Base-by-base conservation (phyloP, 139 green algal genomes). In the Micractinium conductrix region DNA sequence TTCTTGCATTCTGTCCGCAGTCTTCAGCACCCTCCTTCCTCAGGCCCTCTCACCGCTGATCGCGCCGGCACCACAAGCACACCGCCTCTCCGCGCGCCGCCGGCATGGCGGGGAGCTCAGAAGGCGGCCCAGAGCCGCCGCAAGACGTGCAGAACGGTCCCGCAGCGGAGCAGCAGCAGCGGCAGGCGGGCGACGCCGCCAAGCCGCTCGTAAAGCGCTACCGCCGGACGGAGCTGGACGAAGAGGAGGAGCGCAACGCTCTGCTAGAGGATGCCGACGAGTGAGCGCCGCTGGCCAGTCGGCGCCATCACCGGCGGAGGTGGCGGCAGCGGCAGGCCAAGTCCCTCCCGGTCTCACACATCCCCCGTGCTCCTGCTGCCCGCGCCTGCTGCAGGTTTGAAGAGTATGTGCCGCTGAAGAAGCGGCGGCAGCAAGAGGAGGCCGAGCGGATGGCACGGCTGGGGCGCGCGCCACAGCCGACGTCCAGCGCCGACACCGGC, bases 371-470 rank as follows among this genome's bases (percentile, higher is more conserved):
- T 53, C 28, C 8, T 3, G 7, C 10, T 70, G 37, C 10, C 30
- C n/a, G 9, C 30, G 43, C 45, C 40, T 12, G 24, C 28, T 80
- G 55, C 80, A 91, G 88, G 1, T 89, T 89, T 40, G 90, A 95
- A 69, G 96, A 98, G 87, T 99, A 99, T 48, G 74, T 99, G 30
- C 94, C 96, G 0, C 43, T 98, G 2, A 95, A 94, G 55, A 97
- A 98, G 88, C 88, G 96, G 40, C 87, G 93, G 2, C 83, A 90
- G 40, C 75, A 92, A 72, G 91, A 99, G 85, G 87, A 94, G 62
- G 84, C 94, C 22, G 26, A 70, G 45, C 89, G 92, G 14, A 76
- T 95, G 63, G 21, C 78, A 8, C 75, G 79, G 44, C 78, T 97
- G 45, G 83, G 91, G 14, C 74, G 76, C 21, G 80, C 48, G 35